Conservation (phyloP, 768 basidiomycete genomes). For the Boletus rubescentipes region DNA sequence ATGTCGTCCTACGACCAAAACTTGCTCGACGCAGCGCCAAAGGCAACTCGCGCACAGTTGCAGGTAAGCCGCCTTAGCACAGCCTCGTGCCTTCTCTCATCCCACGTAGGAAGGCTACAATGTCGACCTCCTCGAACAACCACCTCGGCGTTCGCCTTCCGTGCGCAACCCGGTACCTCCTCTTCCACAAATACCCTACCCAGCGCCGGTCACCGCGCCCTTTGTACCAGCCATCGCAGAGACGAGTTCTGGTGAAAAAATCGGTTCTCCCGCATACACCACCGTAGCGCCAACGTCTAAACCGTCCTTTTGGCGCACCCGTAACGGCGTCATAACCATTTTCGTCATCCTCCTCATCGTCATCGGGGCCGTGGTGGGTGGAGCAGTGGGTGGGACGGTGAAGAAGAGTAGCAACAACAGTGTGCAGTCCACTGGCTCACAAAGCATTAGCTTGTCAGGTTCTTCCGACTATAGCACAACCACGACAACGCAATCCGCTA, state of each 20-base stretch:
- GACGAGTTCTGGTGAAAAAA: slow-evolving; percentile 13
- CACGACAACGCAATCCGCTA: fast-evolving
- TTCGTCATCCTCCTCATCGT: slow-evolving; percentile 40
- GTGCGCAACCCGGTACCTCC: slow-evolving; percentile 22
- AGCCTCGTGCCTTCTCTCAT: slow-evolving; percentile 1
- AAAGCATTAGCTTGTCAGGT: neutral
- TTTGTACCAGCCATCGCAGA: slow-evolving; percentile 11
- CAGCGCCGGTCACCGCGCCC: slow-evolving; percentile 11
- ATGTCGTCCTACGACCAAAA: slow-evolving; percentile 41
- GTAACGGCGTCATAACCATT: slow-evolving; percentile 42
- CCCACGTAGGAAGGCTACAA: slow-evolving; percentile 51
- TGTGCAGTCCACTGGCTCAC: neutral
- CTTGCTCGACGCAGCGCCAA: slow-evolving; percentile 40
- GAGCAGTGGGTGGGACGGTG: slow-evolving; percentile 54
- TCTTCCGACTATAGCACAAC: neutral
- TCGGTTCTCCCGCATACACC: neutral
- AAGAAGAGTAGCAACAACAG: slow-evolving; percentile 22
- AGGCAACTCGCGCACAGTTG: slow-evolving; percentile 41
- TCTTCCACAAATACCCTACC: slow-evolving; percentile 8
- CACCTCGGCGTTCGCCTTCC: slow-evolving; percentile 23
- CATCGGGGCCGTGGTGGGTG: slow-evolving; percentile 54
- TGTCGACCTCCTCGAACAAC: slow-evolving; percentile 41
- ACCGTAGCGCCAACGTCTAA: neutral
- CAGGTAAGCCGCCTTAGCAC: slow-evolving; percentile 39
- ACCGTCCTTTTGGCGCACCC: slow-evolving; percentile 50